Evolutionary conservation across 2,329 filamentous ascomycete genomes (phyloP).

Genomic region (Aureobasidium subglaciale): DNA sequence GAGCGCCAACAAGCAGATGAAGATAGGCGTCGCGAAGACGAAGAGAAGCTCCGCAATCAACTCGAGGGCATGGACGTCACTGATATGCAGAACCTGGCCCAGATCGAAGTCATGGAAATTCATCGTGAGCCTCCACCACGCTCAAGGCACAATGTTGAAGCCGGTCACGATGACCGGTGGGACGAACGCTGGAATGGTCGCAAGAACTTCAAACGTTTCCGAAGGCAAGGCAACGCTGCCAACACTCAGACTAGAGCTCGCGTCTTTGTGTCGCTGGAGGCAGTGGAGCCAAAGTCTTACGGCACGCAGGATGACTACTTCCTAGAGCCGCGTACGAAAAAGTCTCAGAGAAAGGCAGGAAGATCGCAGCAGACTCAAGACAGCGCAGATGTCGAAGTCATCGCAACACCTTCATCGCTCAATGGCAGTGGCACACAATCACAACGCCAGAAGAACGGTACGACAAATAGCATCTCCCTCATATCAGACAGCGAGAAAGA

Average conservation of each 20-base stretch:
- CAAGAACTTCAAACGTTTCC: conserved; percentile 93
- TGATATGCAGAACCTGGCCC: conserved; percentile 64
- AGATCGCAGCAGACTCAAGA: conserved; percentile 10
- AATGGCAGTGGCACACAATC: not conserved
- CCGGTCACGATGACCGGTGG: conserved; percentile 59
- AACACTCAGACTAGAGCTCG: conserved; percentile 40
- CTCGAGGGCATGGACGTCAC: conserved; percentile 62
- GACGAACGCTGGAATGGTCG: conserved; percentile 86
- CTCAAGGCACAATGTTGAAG: conserved; percentile 28
- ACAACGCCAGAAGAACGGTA: not conserved
- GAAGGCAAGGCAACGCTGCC: conserved; percentile 33
- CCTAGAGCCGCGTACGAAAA: conserved; percentile 42
- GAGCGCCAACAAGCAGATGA: conserved; percentile 48
- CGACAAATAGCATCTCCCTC: conserved; percentile 16
- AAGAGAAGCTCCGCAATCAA: conserved; percentile 52
- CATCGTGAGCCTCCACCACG: conserved; percentile 22
- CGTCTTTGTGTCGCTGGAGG: conserved; percentile 64
- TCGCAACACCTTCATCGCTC: conserved; percentile 1
- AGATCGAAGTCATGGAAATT: conserved; percentile 67
- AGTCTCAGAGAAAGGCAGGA: conserved; percentile 16
- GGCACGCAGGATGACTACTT: conserved; percentile 73
- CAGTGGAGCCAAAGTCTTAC: conserved; percentile 63
- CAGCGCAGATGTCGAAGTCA: conserved; percentile 6
- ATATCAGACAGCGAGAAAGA: conserved; percentile 10
- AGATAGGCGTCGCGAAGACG: conserved; percentile 53